These are phyloP conservation scores for Beta macrorhiza DNA, from an alignment of 179 eudicot species.

Conservation along the genomic window DNA sequence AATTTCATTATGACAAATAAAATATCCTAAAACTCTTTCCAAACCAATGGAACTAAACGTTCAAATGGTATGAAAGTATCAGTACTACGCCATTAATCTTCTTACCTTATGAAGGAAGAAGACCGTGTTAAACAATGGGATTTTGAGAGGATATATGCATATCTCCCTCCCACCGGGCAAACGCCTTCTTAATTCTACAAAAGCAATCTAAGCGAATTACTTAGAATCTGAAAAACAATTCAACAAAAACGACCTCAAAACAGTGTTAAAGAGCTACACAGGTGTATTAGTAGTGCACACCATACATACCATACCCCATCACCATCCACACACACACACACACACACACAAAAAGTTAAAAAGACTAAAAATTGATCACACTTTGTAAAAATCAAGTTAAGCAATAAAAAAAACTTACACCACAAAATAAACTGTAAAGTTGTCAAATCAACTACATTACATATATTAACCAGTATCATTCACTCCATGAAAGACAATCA, in stretches of 20 bases:
- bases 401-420: too few relatives aligned
- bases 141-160: not conserved
- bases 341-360: too few relatives aligned
- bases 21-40: not conserved
- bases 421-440: not conserved
- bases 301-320: not conserved
- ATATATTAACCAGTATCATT: not conserved
- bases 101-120: not conserved
- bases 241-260: not conserved
- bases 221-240: too few relatives aligned
- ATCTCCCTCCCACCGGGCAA: not conserved
- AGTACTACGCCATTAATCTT: not conserved
- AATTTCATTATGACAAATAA: not conserved
- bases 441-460: not conserved
- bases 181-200: not conserved
- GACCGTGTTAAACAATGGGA: not conserved
- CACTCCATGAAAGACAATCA: not conserved
- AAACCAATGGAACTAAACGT: not conserved
- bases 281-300: not conserved
- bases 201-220: too few relatives aligned
- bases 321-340: too few relatives aligned
- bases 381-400: too few relatives aligned
- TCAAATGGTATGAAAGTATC: not conserved
- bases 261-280: not conserved
- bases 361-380: too few relatives aligned